Conservation (phyloP, 345 rosid species). For the Lumnitzera racemosa region DNA sequence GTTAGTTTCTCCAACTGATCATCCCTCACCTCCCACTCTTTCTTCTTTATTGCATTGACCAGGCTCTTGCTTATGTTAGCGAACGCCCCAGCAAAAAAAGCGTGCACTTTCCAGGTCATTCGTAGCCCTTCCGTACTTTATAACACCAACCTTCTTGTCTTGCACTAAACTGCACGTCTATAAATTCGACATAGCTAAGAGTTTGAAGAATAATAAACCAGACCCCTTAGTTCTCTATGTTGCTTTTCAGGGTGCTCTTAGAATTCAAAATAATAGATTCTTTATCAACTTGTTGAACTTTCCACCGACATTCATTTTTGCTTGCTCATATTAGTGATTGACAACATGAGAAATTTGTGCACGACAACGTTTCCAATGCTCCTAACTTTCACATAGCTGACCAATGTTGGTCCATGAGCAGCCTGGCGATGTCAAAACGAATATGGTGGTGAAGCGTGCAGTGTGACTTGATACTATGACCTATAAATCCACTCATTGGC, state of each 20-base stretch:
- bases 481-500: conserved; percentile 55
- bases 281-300: background rate
- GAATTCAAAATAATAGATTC: no score
- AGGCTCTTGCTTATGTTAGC: conserved; percentile 20
- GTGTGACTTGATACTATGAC: conserved; percentile 53
- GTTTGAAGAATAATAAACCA: no score
- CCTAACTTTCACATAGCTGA: conserved; percentile 21
- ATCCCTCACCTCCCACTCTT: background rate
- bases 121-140: background rate
- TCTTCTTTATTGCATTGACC: conserved; percentile 31
- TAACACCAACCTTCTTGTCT: background rate
- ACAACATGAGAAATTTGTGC: no score
- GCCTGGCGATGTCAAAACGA: conserved; percentile 6
- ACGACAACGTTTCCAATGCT: background rate
- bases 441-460: conserved; percentile 65
- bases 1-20: conserved; percentile 7
- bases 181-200: background rate
- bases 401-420: conserved; percentile 8
- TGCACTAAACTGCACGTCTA: background rate
- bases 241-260: background rate
- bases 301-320: background rate
- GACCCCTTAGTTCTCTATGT: no score
- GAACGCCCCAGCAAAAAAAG: conserved; percentile 8
- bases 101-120: conserved; percentile 4
- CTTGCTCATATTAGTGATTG: no score